phyloP scores from a whole-genome alignment of 1,284 basidiomycete species.

The Ganoderma meredithae region DNA sequence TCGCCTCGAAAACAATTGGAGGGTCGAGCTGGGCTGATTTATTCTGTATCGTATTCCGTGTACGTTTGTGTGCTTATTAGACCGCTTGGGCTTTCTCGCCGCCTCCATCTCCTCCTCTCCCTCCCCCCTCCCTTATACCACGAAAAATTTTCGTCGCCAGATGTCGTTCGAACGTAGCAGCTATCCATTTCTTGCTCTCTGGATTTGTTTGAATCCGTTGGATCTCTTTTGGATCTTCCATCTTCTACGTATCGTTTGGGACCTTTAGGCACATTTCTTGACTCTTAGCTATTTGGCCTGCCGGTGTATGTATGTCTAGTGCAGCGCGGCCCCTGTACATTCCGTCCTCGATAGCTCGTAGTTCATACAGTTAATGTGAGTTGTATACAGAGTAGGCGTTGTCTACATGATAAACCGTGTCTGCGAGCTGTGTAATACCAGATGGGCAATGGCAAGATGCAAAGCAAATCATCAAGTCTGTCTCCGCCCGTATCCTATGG shows the following conservation, averaged over 20 bases:
- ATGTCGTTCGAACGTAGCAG: neutral
- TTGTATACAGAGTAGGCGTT: neutral
- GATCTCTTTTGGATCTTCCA: neutral
- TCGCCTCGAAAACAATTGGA: neutral
- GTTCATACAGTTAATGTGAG: neutral
- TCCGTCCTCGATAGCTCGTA: neutral
- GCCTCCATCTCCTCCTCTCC: too few relatives aligned
- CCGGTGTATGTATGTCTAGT: neutral
- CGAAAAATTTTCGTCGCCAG: neutral
- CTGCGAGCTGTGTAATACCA: neutral
- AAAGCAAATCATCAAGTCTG: too few relatives aligned
- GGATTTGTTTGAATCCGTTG: neutral
- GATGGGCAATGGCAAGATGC: too few relatives aligned
- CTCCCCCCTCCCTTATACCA: neutral
- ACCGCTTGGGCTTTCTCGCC: neutral
- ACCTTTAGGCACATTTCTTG: neutral
- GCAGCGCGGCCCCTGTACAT: neutral
- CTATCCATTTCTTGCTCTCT: neutral
- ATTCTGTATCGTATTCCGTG: slow-evolving; percentile 28
- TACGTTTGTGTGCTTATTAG: slow-evolving; percentile 8
- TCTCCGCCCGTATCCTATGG: too few relatives aligned
- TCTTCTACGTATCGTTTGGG: neutral
- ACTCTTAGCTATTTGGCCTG: neutral
- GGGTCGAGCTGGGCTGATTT: slow-evolving; percentile 20
- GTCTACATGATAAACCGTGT: neutral